phyloP scores from a whole-genome alignment of 768 basidiomycete species.

The Ramaria sp. region DNA sequence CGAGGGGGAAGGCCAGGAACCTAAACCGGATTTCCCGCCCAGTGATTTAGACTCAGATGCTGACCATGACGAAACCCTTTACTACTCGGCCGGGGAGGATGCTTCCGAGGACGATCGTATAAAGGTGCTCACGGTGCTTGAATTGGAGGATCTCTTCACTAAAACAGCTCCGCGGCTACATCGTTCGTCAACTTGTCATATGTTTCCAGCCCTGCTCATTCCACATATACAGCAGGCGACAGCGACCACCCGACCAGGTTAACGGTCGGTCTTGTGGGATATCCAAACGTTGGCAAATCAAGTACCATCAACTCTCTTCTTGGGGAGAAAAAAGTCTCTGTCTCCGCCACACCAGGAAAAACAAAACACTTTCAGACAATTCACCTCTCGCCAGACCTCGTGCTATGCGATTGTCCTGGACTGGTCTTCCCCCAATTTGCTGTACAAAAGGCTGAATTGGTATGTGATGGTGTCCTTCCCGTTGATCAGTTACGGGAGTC shows the following conservation, averaged over 20 bases:
- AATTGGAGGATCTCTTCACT: slow-evolving; percentile 78
- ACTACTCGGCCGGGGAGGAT: slow-evolving; percentile 46
- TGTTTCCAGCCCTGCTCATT: not conserved
- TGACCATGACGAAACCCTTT: slow-evolving; percentile 30
- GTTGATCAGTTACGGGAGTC: slow-evolving; percentile 96
- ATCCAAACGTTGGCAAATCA: slow-evolving; percentile 98
- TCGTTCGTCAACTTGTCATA: slow-evolving; percentile 28
- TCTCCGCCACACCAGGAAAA: slow-evolving; percentile 95
- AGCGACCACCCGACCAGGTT: slow-evolving; percentile 54
- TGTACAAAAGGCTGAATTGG: slow-evolving; percentile 88
- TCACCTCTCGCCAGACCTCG: slow-evolving; percentile 75
- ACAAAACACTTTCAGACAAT: slow-evolving; percentile 99
- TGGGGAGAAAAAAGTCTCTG: slow-evolving; percentile 95
- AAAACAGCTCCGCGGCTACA: slow-evolving; percentile 59
- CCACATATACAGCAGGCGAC: slow-evolving; percentile 39
- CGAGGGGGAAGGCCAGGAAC: slow-evolving; percentile 17
- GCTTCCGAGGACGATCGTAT: slow-evolving; percentile 49
- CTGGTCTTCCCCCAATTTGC: slow-evolving; percentile 98
- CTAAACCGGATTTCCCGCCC: slow-evolving; percentile 19
- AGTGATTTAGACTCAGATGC: slow-evolving; percentile 23
- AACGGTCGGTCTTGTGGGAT: slow-evolving; percentile 87
- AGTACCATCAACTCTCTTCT: slow-evolving; percentile 95
- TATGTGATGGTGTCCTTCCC: slow-evolving; percentile 93
- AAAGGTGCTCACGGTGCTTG: slow-evolving; percentile 71
- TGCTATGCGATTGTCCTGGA: slow-evolving; percentile 95